Evolutionary conservation across 352 stramenopile species (phyloP), one percentile per base, ranked within the genome.

Genomic region (Globisporangium cylindrosporum): DNA sequence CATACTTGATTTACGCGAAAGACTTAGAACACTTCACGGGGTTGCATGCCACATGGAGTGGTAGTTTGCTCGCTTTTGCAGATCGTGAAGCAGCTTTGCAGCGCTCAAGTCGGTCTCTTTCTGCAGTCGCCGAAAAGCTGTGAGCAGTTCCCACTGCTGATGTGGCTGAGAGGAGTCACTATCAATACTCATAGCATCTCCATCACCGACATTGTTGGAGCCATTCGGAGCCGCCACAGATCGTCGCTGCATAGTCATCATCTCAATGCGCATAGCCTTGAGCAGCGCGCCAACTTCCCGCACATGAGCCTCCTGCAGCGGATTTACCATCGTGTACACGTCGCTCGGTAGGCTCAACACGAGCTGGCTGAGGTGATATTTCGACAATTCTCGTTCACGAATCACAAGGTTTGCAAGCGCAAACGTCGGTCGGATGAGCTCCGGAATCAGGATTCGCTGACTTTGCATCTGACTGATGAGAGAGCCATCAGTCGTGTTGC

Each of bases 41-140:
- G 32, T 15, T 25, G 25, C 54, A 32, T 62, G 77, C 78, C 80
- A 88, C 65, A 80, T 79, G 5, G 67, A 70, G 41, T 88, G 80
- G 46, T 79, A 83, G 54, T 88, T 81, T 9, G 74, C 68, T 56
- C 78, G 80, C 58, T 74, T 69, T 38, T 85, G 73, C 14, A 88
- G 69, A 59, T 48, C 18, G n/a, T 58, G 51, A 29, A 71, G 68
- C 27, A 73, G 41, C 29, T 41, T 53, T 1, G 63, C 41, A 18
- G 62, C 62, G 0, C 32, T 20, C 34, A 72, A 25, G 27, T 72
- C 67, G 1, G 67, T 72, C 62, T 1, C 24, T 8, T 75, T 68
- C 12, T 84, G 69, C 32, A 83, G 64, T 24, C 64, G 59, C 25
- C 74, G 73, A 15, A 84, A 65, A 18, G 75, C 71, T 9, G 74